These are phyloP conservation scores for Pichia inconspicua DNA, from an alignment of 1,139 yeast species.

Conservation along the genomic window DNA sequence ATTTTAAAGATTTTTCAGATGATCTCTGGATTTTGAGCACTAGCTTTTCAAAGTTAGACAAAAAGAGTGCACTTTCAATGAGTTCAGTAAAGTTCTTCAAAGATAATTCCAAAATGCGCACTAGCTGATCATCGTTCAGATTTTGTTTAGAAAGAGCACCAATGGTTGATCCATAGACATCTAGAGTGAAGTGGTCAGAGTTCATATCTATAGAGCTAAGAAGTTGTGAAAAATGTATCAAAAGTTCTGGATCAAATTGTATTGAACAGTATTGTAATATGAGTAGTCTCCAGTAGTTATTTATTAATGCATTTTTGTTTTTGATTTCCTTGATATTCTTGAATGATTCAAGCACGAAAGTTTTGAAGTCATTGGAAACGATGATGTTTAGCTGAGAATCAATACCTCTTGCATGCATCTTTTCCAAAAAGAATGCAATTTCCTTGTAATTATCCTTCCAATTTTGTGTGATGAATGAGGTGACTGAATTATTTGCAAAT, in stretches of 20 bases:
- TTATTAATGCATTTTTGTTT: conserved; percentile 25
- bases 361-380: conserved; percentile 26
- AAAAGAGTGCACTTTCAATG: conserved; percentile 17
- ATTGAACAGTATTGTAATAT: conserved; percentile 26
- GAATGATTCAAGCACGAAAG: conserved; percentile 18
- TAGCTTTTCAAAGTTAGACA: conserved; percentile 15
- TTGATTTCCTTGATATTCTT: conserved; percentile 10
- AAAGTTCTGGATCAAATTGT: conserved; percentile 11
- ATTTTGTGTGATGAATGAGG: conserved; percentile 39
- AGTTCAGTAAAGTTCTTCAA: conserved; percentile 10
- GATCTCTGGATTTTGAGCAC: conserved; percentile 5
- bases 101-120: conserved; percentile 10
- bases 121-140: conserved; percentile 12
- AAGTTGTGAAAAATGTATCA: conserved; percentile 16
- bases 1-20: conserved; percentile 3
- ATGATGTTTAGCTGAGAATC: conserved; percentile 16
- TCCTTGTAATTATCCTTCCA: conserved; percentile 31
- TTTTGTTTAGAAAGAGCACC: conserved; percentile 21
- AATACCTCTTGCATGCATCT: conserved; percentile 26
- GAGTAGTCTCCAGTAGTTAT: conserved; percentile 36
- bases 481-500: conserved; percentile 42
- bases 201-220: conserved; percentile 3
- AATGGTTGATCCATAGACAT: conserved; percentile 23
- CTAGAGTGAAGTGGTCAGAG: conserved; percentile 19
- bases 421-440: conserved; percentile 40